Evolutionary conservation across 768 basidiomycete species (phyloP).

Genomic region (Termitomyces eurrhizus): DNA sequence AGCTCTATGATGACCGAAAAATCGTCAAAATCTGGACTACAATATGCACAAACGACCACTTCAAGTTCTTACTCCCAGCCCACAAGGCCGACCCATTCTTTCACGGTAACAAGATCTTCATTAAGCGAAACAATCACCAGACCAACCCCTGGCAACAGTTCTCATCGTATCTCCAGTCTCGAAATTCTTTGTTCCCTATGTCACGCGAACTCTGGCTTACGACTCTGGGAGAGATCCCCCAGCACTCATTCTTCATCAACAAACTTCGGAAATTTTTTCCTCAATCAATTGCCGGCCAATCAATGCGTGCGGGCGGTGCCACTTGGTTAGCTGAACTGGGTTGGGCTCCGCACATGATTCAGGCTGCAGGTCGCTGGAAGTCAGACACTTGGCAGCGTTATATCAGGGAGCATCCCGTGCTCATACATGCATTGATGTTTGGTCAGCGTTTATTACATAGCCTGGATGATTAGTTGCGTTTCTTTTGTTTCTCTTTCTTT

Average conservation of each 20-base stretch:
- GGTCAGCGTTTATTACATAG: too few species aligned
- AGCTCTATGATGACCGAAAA: neutral
- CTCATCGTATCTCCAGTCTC: neutral
- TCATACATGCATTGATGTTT: neutral
- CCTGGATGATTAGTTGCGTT: too few species aligned
- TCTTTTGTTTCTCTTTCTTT: too few species aligned
- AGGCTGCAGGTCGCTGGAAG: neutral
- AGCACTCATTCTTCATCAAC: neutral
- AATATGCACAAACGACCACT: neutral
- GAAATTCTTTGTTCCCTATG: neutral
- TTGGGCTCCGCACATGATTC: neutral
- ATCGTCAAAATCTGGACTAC: neutral
- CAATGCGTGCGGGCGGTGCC: neutral
- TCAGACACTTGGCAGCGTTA: neutral
- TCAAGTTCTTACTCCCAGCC: neutral
- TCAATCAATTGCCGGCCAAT: too few species aligned
- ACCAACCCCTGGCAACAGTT: too few species aligned
- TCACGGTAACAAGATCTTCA: neutral
- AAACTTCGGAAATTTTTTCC: neutral
- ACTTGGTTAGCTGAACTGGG: neutral
- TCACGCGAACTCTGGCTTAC: neutral
- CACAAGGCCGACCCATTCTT: neutral
- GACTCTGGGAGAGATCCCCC: neutral
- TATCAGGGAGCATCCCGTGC: neutral
- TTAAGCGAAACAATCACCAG: too few species aligned